Conservation (phyloP, 1,284 basidiomycete genomes). For the Sanguinoderma infundibulare region DNA sequence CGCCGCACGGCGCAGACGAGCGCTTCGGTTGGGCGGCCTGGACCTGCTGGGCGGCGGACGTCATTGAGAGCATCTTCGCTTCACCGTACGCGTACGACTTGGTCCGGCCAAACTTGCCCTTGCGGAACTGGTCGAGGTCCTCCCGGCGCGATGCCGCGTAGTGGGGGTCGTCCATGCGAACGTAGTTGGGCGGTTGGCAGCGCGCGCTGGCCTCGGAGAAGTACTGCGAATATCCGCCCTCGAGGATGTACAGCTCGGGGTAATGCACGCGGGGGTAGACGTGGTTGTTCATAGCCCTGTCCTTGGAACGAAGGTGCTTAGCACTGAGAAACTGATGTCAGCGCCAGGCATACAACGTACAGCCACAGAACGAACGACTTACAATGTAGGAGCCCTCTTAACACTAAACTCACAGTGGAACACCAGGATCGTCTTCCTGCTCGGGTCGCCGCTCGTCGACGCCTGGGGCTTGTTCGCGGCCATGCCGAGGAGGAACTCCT, state of each 20-base stretch:
- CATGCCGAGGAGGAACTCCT: slow-evolving; percentile 76
- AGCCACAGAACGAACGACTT: slow-evolving; percentile 39
- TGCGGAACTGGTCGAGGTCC: slow-evolving; percentile 92
- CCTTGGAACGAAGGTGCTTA: slow-evolving; percentile 89
- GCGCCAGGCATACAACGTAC: slow-evolving; percentile 1
- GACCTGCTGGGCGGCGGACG: slow-evolving; percentile 30
- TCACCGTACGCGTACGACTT: slow-evolving; percentile 91
- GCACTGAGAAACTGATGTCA: slow-evolving; percentile 57
- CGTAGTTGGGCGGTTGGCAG: slow-evolving; percentile 85
- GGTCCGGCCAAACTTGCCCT: slow-evolving; percentile 83
- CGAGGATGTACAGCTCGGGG: slow-evolving; percentile 96
- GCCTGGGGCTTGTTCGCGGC: slow-evolving; percentile 68
- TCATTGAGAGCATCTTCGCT: slow-evolving; percentile 42
- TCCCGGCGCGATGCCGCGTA: slow-evolving; percentile 80
- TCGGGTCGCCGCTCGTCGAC: slow-evolving; percentile 79
- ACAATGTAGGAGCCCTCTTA: slow-evolving; percentile 97
- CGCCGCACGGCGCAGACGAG: slow-evolving; percentile 60
- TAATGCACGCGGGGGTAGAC: slow-evolving; percentile 94
- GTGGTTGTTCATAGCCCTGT: slow-evolving; percentile 87
- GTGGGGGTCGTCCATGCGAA: slow-evolving; percentile 93
- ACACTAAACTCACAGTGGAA: slow-evolving; percentile 99
- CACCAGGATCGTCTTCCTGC: slow-evolving; percentile 83
- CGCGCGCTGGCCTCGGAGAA: slow-evolving; percentile 69
- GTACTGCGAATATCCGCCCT: slow-evolving; percentile 94
- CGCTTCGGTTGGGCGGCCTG: slow-evolving; percentile 50